phyloP scores from a whole-genome alignment of 2,329 filamentous ascomycete genomes.

The Fonsecaea erecta region DNA sequence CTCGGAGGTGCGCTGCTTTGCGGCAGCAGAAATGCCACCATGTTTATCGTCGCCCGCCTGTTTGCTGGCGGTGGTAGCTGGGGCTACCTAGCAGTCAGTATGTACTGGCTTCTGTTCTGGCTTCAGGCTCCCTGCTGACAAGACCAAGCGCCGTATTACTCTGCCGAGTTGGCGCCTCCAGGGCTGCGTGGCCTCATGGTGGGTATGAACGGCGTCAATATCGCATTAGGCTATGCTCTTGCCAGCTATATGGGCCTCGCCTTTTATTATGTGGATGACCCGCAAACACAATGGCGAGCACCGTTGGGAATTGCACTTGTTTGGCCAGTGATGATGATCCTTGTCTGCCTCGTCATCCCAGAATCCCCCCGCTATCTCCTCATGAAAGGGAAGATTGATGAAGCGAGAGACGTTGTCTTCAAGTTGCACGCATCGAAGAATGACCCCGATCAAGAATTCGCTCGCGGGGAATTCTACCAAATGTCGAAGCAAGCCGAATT shows the following conservation, averaged over 20 bases:
- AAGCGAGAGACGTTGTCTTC: constrained; percentile 35
- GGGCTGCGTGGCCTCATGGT: constrained; percentile 32
- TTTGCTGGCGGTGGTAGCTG: constrained; percentile 26
- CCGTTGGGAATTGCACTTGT: constrained; percentile 28
- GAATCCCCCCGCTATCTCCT: constrained; percentile 40
- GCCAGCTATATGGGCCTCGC: constrained; percentile 31
- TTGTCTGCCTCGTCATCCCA: constrained; percentile 37
- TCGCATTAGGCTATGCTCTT: constrained; percentile 30
- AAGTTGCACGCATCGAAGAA: constrained; percentile 31
- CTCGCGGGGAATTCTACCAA: constrained; percentile 30
- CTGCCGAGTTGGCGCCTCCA: constrained; percentile 32
- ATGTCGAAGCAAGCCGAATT: constrained; percentile 32
- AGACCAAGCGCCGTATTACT: constrained; percentile 19
- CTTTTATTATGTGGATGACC: constrained; percentile 23
- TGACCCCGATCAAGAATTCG: constrained; percentile 29
- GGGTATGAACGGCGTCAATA: constrained; percentile 32
- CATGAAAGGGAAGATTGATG: constrained; percentile 38
- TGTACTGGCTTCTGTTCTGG: not conserved
- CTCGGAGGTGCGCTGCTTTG: constrained; percentile 25
- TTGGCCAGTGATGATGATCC: constrained; percentile 33
- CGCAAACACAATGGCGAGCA: constrained; percentile 27
- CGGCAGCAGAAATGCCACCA: constrained; percentile 20
- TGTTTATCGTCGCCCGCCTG: constrained; percentile 29
- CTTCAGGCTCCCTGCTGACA: not conserved
- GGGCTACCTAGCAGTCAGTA: constrained; percentile 25